These are phyloP conservation scores for Bipolaris zeicola DNA, from an alignment of 2,329 filamentous ascomycete species.

Conservation along the genomic window DNA sequence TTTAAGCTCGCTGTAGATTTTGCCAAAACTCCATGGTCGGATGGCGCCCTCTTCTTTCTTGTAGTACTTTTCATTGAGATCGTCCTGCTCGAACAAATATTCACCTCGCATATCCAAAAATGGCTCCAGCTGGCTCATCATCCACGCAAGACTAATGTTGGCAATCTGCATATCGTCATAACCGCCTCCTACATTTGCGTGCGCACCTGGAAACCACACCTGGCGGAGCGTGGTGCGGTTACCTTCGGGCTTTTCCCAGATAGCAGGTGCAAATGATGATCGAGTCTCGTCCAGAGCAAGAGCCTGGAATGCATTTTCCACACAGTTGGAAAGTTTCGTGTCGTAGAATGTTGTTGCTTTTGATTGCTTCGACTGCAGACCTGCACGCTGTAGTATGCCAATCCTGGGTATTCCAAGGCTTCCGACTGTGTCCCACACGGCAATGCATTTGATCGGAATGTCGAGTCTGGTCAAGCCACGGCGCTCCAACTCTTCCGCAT, in stretches of 20 bases:
- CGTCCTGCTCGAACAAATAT: constrained; percentile 55
- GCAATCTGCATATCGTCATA: constrained; percentile 53
- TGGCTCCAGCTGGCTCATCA: constrained; percentile 59
- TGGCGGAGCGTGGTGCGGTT: constrained; percentile 56
- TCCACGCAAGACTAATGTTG: constrained; percentile 62
- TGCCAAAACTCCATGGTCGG: constrained; percentile 56
- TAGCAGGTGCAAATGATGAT: constrained; percentile 57
- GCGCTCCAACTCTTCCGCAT: constrained; percentile 50
- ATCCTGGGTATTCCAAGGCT: constrained; percentile 55
- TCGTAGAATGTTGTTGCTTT: constrained; percentile 56
- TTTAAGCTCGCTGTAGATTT: constrained; percentile 53
- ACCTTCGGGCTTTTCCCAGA: constrained; percentile 57
- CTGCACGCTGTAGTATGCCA: constrained; percentile 45
- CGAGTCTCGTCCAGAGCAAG: constrained; percentile 61
- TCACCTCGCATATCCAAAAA: constrained; percentile 56
- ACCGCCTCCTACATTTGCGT: constrained; percentile 59
- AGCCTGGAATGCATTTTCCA: constrained; percentile 62
- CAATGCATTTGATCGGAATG: constrained; percentile 52
- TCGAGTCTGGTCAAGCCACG: constrained; percentile 42
- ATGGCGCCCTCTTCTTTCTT: constrained; percentile 47
- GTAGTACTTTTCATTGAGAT: constrained; percentile 54
- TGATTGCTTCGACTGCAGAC: constrained; percentile 44
- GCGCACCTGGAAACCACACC: constrained; percentile 62
- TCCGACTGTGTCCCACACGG: constrained; percentile 58
- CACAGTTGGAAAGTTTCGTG: constrained; percentile 50